These are phyloP conservation scores for Breviolum minutum DNA, from an alignment of 73 alveolate species.

Conservation along the genomic window DNA sequence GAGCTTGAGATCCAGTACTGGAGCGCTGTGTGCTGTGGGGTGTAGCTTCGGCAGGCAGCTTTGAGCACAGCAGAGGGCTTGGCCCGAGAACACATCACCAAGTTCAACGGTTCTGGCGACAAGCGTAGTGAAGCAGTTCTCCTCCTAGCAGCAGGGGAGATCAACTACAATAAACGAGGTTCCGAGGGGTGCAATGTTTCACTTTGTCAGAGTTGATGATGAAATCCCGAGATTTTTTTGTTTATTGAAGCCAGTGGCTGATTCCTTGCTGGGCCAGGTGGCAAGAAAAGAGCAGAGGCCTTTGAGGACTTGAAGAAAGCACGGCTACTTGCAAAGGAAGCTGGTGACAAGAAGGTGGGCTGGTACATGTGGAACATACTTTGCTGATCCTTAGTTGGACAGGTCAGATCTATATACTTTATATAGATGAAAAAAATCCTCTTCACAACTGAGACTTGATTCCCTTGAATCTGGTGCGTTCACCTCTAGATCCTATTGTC, in stretches of 20 bases:
- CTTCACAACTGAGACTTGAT: too few relatives aligned
- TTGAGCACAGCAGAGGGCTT: slow-evolving; percentile 68
- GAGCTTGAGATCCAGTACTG: too few relatives aligned
- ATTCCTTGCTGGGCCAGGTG: slow-evolving; percentile 8
- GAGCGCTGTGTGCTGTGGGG: too few relatives aligned
- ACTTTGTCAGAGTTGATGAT: not conserved
- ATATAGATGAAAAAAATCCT: too few relatives aligned
- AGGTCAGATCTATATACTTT: too few relatives aligned
- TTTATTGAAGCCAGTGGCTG: not conserved
- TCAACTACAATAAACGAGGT: slow-evolving; percentile 91
- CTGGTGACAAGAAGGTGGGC: slow-evolving; percentile 85
- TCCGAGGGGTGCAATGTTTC: not conserved
- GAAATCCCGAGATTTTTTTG: not conserved
- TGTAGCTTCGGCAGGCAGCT: slow-evolving; percentile 18
- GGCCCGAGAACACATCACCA: slow-evolving; percentile 51
- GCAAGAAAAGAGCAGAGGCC: slow-evolving; percentile 80
- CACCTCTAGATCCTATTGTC: not conserved
- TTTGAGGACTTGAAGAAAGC: slow-evolving; percentile 73
- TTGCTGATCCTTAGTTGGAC: too few relatives aligned
- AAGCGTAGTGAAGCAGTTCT: slow-evolving; percentile 87
- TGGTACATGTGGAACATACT: not conserved
- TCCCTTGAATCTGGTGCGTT: not conserved
- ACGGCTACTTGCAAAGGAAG: slow-evolving; percentile 31
- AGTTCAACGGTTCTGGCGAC: slow-evolving; percentile 53
- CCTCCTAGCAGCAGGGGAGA: slow-evolving; percentile 89